phyloP scores from a whole-genome alignment of 176 grass and related monocot species.

The Luzula sylvatica region DNA sequence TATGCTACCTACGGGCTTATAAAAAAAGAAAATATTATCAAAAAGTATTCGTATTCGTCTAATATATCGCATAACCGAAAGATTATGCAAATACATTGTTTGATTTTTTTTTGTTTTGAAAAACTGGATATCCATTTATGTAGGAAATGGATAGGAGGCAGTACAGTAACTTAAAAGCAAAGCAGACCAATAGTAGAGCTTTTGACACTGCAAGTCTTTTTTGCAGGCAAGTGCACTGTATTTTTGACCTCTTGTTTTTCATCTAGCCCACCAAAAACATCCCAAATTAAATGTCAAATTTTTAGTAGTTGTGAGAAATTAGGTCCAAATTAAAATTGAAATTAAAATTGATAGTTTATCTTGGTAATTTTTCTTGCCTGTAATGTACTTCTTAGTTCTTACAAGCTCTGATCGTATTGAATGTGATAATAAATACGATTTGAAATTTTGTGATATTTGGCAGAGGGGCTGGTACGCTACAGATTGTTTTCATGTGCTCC shows the following conservation, averaged over 20 bases:
- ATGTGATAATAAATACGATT: too few species aligned
- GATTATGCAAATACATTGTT: not conserved
- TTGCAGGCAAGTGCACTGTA: not conserved
- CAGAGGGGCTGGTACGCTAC: not conserved
- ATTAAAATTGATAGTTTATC: too few species aligned
- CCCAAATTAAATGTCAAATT: too few species aligned
- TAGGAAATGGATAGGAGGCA: not conserved
- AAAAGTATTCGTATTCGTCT: not conserved
- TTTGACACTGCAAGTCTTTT: not conserved
- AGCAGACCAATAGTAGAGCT: not conserved
- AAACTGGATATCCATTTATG: not conserved
- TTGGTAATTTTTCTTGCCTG: too few species aligned
- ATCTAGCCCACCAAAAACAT: not conserved
- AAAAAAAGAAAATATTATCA: not conserved
- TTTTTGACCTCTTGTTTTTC: not conserved
- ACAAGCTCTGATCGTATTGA: too few species aligned
- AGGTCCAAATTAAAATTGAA: too few species aligned
- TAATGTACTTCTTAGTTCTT: too few species aligned
- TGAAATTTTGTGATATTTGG: too few species aligned
- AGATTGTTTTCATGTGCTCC: slow-evolving; percentile 14
- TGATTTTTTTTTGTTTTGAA: not conserved
- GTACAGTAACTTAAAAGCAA: not conserved
- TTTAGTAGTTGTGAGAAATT: too few species aligned
- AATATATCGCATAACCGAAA: too few species aligned
- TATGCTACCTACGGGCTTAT: too few species aligned